Conservation (phyloP, 2,329 filamentous ascomycete genomes). For the Magnaporthiopsis incrustans region DNA sequence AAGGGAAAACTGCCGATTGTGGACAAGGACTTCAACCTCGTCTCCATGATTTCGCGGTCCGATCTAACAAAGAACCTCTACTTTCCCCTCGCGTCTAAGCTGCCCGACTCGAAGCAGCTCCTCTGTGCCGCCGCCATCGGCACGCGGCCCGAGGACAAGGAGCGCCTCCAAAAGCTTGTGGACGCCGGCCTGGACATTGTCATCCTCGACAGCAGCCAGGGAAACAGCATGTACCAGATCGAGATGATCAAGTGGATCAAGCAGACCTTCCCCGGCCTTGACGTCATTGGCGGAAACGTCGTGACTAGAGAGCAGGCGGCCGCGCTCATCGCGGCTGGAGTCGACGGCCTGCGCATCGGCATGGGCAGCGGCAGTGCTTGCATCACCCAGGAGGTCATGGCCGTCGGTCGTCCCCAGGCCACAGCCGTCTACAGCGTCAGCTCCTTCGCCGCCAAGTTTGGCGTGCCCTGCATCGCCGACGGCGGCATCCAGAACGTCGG, state of each 20-base stretch:
- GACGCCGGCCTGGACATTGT: conserved; percentile 95
- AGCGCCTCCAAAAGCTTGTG: conserved; percentile 75
- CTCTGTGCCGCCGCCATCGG: conserved; percentile 93
- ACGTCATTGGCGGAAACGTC: conserved; percentile 97
- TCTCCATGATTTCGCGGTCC: conserved; percentile 87
- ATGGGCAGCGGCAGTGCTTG: conserved; percentile 98
- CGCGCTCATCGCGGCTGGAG: conserved; percentile 82
- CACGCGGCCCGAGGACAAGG: conserved; percentile 88
- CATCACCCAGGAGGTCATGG: conserved; percentile 99
- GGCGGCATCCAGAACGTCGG: conserved; percentile 97
- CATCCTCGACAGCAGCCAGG: conserved; percentile 91
- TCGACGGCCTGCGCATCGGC: conserved; percentile 93
- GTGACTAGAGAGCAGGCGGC: conserved; percentile 97
- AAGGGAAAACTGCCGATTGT: conserved; percentile 97
- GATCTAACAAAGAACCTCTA: conserved; percentile 98
- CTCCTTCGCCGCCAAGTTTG: conserved; percentile 83
- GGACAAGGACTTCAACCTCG: conserved; percentile 72
- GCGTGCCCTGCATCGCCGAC: conserved; percentile 95
- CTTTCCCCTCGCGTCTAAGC: conserved; percentile 93
- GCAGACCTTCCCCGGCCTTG: conserved; percentile 71
- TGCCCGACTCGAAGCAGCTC: conserved; percentile 94
- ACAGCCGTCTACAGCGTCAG: conserved; percentile 87
- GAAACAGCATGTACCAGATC: conserved; percentile 97
- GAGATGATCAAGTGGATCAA: conserved; percentile 98
- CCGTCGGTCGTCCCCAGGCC: conserved; percentile 91